Conservation (phyloP, 441 rosid genomes). For the Viola pubescens region DNA sequence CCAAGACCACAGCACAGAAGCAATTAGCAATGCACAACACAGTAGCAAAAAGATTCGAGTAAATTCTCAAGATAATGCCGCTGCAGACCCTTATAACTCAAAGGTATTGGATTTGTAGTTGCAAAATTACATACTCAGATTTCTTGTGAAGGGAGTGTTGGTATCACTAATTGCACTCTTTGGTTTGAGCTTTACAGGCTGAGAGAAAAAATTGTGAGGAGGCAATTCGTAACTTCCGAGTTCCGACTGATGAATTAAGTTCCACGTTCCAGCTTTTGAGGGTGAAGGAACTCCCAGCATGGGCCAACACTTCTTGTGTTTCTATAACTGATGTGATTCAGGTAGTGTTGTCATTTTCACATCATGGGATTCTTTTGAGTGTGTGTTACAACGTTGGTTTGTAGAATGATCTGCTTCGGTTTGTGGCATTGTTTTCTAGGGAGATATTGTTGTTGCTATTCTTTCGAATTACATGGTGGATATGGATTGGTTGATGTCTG, state of each 20-base stretch:
- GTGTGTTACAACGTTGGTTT: neutral
- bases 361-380: neutral
- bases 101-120: constrained; percentile 18
- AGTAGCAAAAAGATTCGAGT: constrained; percentile 41
- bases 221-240: constrained; percentile 43
- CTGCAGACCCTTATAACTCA: constrained; percentile 7
- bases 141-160: neutral
- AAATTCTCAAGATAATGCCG: constrained; percentile 19
- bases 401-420: neutral
- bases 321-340: constrained; percentile 75
- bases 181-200: constrained; percentile 25
- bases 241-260: constrained; percentile 37
- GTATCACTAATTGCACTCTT: neutral
- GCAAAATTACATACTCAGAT: no score
- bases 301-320: constrained; percentile 88
- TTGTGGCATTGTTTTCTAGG: constrained; percentile 29
- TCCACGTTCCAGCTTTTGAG: constrained; percentile 56
- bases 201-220: constrained; percentile 19
- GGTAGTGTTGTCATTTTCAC: constrained; percentile 33
- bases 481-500: constrained; percentile 72
- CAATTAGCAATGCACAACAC: constrained; percentile 13
- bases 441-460: constrained; percentile 59
- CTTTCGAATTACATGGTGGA: constrained; percentile 94
- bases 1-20: constrained; percentile 9
- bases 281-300: constrained; percentile 66